Evolutionary conservation across 176 grass and related monocot genomes (phyloP).

Genomic region (Luzula sylvatica): DNA sequence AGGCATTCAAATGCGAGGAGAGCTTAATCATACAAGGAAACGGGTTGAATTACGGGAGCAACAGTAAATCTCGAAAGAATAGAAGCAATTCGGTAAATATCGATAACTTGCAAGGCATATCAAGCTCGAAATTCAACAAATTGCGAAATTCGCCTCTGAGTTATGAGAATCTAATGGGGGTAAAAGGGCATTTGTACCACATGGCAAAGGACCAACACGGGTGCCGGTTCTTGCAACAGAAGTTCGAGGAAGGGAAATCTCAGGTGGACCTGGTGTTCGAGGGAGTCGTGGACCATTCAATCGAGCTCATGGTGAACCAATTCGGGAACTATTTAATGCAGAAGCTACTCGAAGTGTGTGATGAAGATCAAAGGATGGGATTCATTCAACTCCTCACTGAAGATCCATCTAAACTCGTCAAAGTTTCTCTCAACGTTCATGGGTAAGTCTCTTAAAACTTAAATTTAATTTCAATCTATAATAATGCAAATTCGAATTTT

Average conservation of each 20-base stretch:
- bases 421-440: constrained; percentile 59
- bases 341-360: constrained; percentile 64
- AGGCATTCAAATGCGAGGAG: constrained; percentile 36
- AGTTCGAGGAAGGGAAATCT: constrained; percentile 52
- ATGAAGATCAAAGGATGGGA: constrained; percentile 51
- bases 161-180: constrained; percentile 43
- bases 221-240: constrained; percentile 57
- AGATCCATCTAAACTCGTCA: constrained; percentile 37
- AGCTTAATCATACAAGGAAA: constrained; percentile 38
- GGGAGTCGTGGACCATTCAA: constrained; percentile 51
- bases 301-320: constrained; percentile 53
- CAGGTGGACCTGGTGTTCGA: constrained; percentile 57
- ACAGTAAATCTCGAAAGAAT: constrained; percentile 29
- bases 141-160: constrained; percentile 21
- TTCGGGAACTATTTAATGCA: constrained; percentile 90
- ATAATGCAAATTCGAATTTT: constrained; percentile 13
- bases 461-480: background rate
- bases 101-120: constrained; percentile 14
- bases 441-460: constrained; percentile 38
- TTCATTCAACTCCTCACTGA: constrained; percentile 40
- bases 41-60: constrained; percentile 24
- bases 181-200: constrained; percentile 47
- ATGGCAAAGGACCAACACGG: constrained; percentile 69
- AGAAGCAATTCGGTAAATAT: constrained; percentile 10
- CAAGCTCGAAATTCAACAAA: constrained; percentile 20